A percentile compares a stretch with the other conserved stretches of the same genome.
Conservation (phyloP, 495 filamentous ascomycete genomes). For the Beverwykella pulmonaria region DNA sequence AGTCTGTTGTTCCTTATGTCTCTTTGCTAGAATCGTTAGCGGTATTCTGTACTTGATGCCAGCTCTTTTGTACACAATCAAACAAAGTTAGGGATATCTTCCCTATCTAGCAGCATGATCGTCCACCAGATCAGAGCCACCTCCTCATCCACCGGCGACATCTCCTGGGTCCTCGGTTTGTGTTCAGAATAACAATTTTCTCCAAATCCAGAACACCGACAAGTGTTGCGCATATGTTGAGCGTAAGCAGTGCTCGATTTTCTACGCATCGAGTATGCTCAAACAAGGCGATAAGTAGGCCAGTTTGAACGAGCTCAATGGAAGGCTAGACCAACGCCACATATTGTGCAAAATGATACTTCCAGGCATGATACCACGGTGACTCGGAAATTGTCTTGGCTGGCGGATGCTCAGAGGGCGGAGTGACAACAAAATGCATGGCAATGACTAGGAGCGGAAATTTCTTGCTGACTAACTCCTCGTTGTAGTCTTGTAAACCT, state of each 20-base stretch:
- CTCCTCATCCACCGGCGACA: constrained; percentile 4
- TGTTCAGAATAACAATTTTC: background rate
- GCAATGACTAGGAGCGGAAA: constrained; percentile 6
- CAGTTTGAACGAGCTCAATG: constrained; percentile 14
- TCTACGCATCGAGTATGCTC: constrained; percentile 16
- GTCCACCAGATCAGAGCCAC: constrained; percentile 10
- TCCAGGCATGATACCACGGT: constrained; percentile 16
- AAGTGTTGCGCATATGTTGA: constrained; percentile 5
- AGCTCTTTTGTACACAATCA: background rate
- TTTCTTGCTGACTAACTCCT: background rate
- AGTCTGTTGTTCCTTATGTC: too few relatives aligned
- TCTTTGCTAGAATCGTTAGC: too few relatives aligned
- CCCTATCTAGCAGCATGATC: constrained; percentile 7
- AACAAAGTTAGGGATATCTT: background rate
- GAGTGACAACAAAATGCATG: constrained; percentile 17
- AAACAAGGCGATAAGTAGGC: constrained; percentile 24
- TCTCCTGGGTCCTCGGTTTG: background rate
- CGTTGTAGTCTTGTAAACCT: background rate
- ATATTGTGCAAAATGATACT: constrained; percentile 21
- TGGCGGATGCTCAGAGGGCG: constrained; percentile 5
- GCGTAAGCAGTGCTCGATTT: constrained; percentile 8
- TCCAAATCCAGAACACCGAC: constrained; percentile 2
- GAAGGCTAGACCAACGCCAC: constrained; percentile 3
- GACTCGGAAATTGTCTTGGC: background rate
- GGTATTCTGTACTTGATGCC: background rate